phyloP scores from a whole-genome alignment of 208 protist species.

The Novymonas esmeraldas region DNA sequence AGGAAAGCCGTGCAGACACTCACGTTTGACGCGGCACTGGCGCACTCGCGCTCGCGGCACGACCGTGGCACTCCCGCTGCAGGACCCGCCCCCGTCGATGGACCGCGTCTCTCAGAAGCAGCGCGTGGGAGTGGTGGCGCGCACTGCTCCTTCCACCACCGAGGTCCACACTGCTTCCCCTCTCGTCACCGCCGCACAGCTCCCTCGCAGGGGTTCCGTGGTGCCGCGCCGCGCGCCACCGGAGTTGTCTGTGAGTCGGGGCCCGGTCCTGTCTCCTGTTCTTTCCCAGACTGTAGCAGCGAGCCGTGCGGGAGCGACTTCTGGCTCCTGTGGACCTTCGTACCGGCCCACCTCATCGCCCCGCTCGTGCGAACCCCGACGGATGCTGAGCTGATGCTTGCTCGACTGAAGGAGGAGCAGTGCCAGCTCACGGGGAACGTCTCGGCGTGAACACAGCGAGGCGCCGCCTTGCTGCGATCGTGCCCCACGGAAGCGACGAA shows the following conservation, averaged over 20 bases:
- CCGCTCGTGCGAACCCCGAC: conserved; percentile 29
- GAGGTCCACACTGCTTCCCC: conserved; percentile 5
- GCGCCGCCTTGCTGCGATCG: not conserved
- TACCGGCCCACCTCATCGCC: conserved; percentile 19
- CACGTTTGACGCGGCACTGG: not conserved
- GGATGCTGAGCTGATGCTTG: conserved; percentile 35
- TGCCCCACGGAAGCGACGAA: no score
- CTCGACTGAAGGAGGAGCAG: conserved; percentile 31
- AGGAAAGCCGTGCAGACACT: conserved; percentile 6
- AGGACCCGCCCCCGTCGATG: not conserved
- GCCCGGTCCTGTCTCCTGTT: no score
- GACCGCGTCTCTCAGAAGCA: not conserved
- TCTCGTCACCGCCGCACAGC: conserved; percentile 4
- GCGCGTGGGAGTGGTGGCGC: not conserved
- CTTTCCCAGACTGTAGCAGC: not conserved
- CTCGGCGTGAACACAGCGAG: not conserved
- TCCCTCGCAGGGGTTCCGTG: not conserved
- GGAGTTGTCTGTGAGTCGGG: not conserved
- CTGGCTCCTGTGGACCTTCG: conserved; percentile 22
- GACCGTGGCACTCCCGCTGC: not conserved
- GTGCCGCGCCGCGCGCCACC: not conserved
- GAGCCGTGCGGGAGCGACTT: not conserved
- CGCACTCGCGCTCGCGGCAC: not conserved
- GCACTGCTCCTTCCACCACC: not conserved
- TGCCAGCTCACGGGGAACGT: not conserved